A percentile compares a stretch with the other conserved stretches of the same genome.
Evolutionary conservation across 2,329 filamentous ascomycete species (phyloP).

Genomic region (Ophiostoma ips): DNA sequence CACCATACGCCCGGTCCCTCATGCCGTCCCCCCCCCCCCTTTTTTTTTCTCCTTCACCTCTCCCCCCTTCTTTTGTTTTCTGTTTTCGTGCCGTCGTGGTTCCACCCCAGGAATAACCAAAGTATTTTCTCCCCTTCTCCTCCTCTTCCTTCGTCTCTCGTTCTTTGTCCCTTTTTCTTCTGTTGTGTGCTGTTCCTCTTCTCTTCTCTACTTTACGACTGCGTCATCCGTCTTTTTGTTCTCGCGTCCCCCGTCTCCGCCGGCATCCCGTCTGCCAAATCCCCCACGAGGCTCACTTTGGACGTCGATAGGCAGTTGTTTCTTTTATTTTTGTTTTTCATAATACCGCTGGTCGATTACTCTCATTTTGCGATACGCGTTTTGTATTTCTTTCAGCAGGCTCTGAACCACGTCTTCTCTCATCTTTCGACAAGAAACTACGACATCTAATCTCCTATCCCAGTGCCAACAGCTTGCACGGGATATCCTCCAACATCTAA

Average conservation of each 20-base stretch:
- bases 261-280: conserved; percentile 1
- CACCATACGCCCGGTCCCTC: conserved; percentile 21
- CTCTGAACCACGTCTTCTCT: no score
- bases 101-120: neutral
- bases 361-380: conserved; percentile 4
- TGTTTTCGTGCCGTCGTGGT: neutral
- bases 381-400: neutral
- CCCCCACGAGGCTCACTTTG: no score
- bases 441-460: neutral
- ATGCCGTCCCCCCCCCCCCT: conserved; percentile 8
- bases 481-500: neutral
- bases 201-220: neutral
- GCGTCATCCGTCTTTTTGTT: conserved; percentile 3
- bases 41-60: neutral
- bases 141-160: neutral
- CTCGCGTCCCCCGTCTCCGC: neutral
- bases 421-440: neutral
- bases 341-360: conserved; percentile 10
- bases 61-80: conserved; percentile 6
- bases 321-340: neutral
- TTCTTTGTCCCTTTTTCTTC: neutral
- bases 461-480: no score
- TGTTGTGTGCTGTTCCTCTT: conserved; percentile 1
- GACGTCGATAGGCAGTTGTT: neutral
- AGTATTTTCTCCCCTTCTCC: conserved; percentile 2